A percentile compares a stretch with the other conserved stretches of the same genome.
Evolutionary conservation across 495 filamentous ascomycete species (phyloP).

Genomic region (Neurospora sp.): DNA sequence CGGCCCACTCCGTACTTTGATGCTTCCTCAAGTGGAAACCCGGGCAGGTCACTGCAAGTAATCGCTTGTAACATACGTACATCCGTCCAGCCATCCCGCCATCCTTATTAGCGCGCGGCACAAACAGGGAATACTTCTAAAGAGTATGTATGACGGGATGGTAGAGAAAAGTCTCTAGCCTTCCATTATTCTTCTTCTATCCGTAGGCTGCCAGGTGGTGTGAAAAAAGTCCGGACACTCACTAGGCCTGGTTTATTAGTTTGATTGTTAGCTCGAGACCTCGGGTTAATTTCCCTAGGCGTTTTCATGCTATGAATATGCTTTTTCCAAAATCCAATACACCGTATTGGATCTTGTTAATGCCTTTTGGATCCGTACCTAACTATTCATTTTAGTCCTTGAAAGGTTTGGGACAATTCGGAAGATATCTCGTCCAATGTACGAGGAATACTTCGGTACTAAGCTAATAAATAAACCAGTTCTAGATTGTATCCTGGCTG

Average conservation of each 20-base stretch:
- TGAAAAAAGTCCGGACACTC: too few species aligned
- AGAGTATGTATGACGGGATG: background rate
- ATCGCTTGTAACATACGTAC: background rate
- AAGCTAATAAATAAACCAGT: background rate
- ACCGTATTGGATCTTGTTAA: too few species aligned
- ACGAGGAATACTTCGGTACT: background rate
- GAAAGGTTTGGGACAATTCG: too few species aligned
- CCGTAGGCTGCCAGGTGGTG: background rate
- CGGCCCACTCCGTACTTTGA: background rate
- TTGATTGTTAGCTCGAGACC: too few species aligned
- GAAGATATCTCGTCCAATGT: too few species aligned
- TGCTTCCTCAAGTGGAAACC: background rate
- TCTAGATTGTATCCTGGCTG: background rate
- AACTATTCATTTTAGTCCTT: too few species aligned
- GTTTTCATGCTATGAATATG: too few species aligned
- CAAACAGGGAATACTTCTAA: background rate
- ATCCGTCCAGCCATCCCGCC: background rate
- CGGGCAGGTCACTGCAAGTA: background rate
- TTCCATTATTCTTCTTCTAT: background rate
- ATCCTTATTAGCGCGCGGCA: background rate
- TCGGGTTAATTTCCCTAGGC: too few species aligned
- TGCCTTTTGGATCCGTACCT: too few species aligned
- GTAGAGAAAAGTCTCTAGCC: background rate
- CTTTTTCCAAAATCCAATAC: too few species aligned
- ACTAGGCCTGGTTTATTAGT: too few species aligned